These are phyloP conservation scores for Didymella pomorum DNA, from an alignment of 2,329 filamentous ascomycete genomes.

Conservation along the genomic window DNA sequence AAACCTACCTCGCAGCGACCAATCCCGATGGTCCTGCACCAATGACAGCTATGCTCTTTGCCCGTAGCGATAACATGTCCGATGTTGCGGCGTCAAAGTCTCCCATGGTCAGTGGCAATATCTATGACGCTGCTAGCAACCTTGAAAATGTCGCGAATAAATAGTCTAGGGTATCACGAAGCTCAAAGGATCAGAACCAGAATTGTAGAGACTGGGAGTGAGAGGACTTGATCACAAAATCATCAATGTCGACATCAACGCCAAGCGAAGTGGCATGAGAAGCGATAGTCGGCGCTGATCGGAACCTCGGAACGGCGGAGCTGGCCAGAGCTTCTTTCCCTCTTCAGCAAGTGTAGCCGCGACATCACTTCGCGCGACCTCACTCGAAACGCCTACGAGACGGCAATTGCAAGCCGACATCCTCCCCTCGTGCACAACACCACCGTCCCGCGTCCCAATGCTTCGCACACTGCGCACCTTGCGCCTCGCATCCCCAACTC, in stretches of 20 bases:
- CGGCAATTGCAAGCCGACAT: background rate
- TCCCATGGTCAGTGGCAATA: background rate
- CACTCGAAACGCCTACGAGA: constrained; percentile 3
- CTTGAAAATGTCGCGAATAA: background rate
- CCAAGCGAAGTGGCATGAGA: constrained; percentile 14
- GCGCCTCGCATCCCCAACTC: constrained; percentile 20
- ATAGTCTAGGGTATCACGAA: constrained; percentile 7
- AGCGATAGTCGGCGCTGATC: constrained; percentile 20
- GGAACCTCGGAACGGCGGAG: constrained; percentile 26
- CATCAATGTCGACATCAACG: constrained; percentile 5
- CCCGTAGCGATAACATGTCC: constrained; percentile 40
- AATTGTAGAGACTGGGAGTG: background rate
- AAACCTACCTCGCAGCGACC: constrained; percentile 71
- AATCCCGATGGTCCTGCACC: constrained; percentile 85
- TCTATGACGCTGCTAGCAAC: background rate
- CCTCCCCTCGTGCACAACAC: background rate
- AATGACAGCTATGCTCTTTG: constrained; percentile 75
- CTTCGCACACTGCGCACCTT: constrained; percentile 29
- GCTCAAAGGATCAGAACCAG: background rate
- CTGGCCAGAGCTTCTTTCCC: constrained; percentile 7
- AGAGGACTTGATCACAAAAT: background rate
- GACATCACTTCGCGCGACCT: constrained; percentile 23
- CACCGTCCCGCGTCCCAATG: constrained; percentile 21
- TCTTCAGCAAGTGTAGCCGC: constrained; percentile 1
- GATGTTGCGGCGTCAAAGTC: constrained; percentile 18